Conservation (phyloP, 106 monocot genomes). For the Hemerocallis citrina region DNA sequence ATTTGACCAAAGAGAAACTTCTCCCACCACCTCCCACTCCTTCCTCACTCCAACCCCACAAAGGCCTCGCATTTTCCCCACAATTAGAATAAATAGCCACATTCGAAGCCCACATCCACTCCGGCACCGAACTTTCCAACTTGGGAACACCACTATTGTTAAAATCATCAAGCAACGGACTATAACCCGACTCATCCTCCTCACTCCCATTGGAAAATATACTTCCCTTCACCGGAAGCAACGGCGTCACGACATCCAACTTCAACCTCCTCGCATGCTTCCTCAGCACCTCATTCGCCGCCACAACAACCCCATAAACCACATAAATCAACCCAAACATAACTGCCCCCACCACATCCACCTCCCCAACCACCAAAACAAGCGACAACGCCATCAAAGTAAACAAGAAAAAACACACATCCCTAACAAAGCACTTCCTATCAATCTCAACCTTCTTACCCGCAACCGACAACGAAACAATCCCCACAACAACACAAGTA, state of each 20-base stretch:
- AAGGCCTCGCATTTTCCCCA: constrained; percentile 24
- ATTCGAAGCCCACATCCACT: constrained; percentile 92
- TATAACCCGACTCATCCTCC: constrained; percentile 56
- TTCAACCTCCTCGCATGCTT: constrained; percentile 62
- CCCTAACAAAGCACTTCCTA: constrained; percentile 62
- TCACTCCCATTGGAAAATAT: constrained; percentile 43
- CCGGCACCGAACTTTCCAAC: constrained; percentile 42
- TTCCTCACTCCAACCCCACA: constrained; percentile 62
- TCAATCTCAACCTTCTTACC: constrained; percentile 72
- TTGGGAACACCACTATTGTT: constrained; percentile 19
- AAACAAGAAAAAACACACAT: constrained; percentile 68
- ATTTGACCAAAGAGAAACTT: constrained; percentile 21
- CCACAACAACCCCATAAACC: constrained; percentile 62
- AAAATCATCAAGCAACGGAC: constrained; percentile 36
- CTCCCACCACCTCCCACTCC: constrained; percentile 9
- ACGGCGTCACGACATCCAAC: constrained; percentile 60
- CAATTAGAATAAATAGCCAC: constrained; percentile 81
- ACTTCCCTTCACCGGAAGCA: constrained; percentile 69
- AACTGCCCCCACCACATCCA: constrained; percentile 54
- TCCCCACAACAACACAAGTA: constrained; percentile 69
- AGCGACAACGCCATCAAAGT: constrained; percentile 41
- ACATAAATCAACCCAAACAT: constrained; percentile 63
- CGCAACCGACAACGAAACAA: constrained; percentile 49
- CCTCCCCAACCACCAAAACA: constrained; percentile 57
- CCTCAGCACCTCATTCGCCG: constrained; percentile 64